Conservation (phyloP, 257 asterid species). For the Solanum acaule region DNA sequence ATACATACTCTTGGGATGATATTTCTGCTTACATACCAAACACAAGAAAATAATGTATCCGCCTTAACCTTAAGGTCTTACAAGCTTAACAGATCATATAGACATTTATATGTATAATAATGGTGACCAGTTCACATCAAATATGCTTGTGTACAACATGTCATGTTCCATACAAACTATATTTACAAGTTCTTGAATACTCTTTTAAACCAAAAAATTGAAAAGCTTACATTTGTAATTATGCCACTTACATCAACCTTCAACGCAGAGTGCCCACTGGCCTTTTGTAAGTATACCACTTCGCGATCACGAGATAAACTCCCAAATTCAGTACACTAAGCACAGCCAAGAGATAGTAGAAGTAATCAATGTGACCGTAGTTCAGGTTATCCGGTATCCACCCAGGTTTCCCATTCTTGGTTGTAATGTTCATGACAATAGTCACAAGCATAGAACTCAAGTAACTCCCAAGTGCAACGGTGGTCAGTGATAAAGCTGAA, state of each 20-base stretch:
- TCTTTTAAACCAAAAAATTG: background rate
- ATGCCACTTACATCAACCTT: background rate
- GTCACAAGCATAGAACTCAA: conserved; percentile 48
- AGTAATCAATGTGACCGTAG: conserved; percentile 44
- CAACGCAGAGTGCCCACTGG: conserved; percentile 28
- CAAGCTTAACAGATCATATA: background rate
- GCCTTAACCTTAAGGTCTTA: background rate
- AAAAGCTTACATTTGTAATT: background rate
- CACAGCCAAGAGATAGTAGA: conserved; percentile 44
- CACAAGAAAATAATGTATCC: background rate
- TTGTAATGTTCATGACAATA: conserved; percentile 31
- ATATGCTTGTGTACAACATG: background rate
- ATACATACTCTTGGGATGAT: background rate
- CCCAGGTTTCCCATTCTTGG: conserved; percentile 40
- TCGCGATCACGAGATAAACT: conserved; percentile 36
- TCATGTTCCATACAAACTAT: background rate
- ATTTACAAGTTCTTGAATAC: background rate
- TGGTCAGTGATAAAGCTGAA: conserved; percentile 50
- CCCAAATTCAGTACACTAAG: conserved; percentile 47
- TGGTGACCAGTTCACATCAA: background rate
- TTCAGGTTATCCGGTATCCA: conserved; percentile 65
- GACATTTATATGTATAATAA: background rate
- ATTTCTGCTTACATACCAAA: background rate
- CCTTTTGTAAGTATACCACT: conserved; percentile 46
- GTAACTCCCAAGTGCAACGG: conserved; percentile 52